Percentiles rank a stretch among this genome's conserved stretches.
phyloP scores from a whole-genome alignment of 768 basidiomycete species.

The Porpolomopsis calyptriformis region DNA sequence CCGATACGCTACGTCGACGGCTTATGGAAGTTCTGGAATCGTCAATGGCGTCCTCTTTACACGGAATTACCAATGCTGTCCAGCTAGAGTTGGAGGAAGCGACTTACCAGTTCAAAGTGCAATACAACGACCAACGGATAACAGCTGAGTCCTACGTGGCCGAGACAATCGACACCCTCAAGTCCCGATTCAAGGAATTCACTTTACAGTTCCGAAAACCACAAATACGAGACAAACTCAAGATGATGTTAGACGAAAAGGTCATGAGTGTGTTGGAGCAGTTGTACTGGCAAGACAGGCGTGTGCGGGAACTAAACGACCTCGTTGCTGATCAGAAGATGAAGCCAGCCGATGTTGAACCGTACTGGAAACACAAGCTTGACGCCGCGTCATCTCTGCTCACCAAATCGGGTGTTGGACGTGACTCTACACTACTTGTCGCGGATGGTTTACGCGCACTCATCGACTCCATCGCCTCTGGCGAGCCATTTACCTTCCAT shows the following conservation, averaged over 20 bases:
- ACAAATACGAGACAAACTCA: conserved; percentile 78
- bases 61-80: conserved; percentile 94
- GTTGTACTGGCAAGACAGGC: conserved; percentile 93
- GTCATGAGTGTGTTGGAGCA: conserved; percentile 96
- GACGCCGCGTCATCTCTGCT: conserved; percentile 87
- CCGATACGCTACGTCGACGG: conserved; percentile 76
- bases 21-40: conserved; percentile 97
- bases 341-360: conserved; percentile 66
- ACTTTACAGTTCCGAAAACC: conserved; percentile 82
- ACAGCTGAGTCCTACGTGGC: conserved; percentile 96
- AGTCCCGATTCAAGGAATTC: conserved; percentile 79
- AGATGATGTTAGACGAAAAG: conserved; percentile 88
- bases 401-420: conserved; percentile 92
- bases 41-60: conserved; percentile 92
- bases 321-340: conserved; percentile 63
- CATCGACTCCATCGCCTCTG: conserved; percentile 79
- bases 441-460: conserved; percentile 86
- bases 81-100: conserved; percentile 96
- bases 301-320: conserved; percentile 59
- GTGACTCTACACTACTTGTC: conserved; percentile 88
- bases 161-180: conserved; percentile 90
- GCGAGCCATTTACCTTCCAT: conserved; percentile 89
- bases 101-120: conserved; percentile 97
- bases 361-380: conserved; percentile 94
- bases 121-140: conserved; percentile 92